Percentiles rank a stretch among this genome's conserved stretches.
These are phyloP conservation scores for Acacia crassicarpa DNA, from an alignment of 306 rosid genomes.

Conservation along the genomic window DNA sequence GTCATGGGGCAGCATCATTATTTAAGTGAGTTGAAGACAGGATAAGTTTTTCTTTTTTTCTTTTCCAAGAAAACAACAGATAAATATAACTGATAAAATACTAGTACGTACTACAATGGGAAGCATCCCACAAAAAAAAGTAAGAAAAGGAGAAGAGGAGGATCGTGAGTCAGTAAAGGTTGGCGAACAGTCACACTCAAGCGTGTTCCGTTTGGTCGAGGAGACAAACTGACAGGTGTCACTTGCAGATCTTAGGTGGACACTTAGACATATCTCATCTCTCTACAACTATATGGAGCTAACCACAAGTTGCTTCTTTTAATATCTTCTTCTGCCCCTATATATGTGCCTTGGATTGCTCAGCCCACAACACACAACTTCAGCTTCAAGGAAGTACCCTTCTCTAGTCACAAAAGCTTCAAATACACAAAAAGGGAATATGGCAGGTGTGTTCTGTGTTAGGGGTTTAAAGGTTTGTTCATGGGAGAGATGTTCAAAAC, in stretches of 20 bases:
- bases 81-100: neutral
- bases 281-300: constrained; percentile 42
- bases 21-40: neutral
- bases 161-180: constrained; percentile 30
- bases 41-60: neutral
- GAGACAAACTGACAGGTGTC: constrained; percentile 44
- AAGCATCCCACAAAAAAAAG: constrained; percentile 7
- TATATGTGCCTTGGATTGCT: neutral
- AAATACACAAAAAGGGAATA: neutral
- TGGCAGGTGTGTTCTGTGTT: constrained; percentile 40
- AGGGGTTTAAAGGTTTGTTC: constrained; percentile 53
- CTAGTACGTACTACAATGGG: neutral
- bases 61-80: neutral
- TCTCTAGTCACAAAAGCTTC: neutral
- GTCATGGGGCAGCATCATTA: neutral
- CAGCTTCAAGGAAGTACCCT: neutral
- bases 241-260: constrained; percentile 33
- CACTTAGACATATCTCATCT: constrained; percentile 37
- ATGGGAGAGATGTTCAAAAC: constrained; percentile 69
- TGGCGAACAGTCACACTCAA: constrained; percentile 51
- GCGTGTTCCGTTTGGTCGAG: constrained; percentile 34
- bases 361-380: constrained; percentile 15
- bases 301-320: constrained; percentile 52
- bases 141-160: constrained; percentile 31
- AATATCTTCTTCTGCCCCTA: constrained; percentile 41